A percentile compares a stretch with the other conserved stretches of the same genome.
Evolutionary conservation across 352 stramenopile genomes (phyloP).

Genomic region (Pythium vanterpoolii): DNA sequence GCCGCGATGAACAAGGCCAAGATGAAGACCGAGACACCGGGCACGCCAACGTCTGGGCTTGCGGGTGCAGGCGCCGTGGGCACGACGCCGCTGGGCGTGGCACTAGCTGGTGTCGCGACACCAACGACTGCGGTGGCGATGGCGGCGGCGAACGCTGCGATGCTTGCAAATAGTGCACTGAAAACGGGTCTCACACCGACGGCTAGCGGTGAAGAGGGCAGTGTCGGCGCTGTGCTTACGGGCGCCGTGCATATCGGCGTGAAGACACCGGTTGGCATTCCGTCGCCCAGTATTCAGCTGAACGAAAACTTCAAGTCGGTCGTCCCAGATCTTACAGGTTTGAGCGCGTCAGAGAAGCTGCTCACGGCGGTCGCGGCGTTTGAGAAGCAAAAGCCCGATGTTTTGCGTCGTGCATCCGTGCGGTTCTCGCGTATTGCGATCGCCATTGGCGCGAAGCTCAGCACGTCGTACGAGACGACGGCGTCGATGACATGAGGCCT

Average conservation of each 20-base stretch:
- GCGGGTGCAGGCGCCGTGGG: background rate
- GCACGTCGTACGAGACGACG: constrained; percentile 62
- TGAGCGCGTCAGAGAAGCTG: constrained; percentile 75
- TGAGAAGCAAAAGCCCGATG: constrained; percentile 81
- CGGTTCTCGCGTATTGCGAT: constrained; percentile 71
- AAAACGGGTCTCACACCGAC: constrained; percentile 15
- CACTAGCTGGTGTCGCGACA: constrained; percentile 1
- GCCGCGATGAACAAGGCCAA: constrained; percentile 33
- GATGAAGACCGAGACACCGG: constrained; percentile 11
- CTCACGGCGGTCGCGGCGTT: constrained; percentile 75
- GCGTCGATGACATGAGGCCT: too few relatives aligned
- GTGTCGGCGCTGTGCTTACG: background rate
- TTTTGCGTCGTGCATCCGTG: constrained; percentile 55
- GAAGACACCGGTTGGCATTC: background rate
- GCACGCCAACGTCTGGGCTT: background rate
- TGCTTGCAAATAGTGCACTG: background rate
- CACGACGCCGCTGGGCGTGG: background rate
- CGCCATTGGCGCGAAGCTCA: constrained; percentile 75
- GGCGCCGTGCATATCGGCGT: background rate
- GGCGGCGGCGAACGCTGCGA: constrained; percentile 13
- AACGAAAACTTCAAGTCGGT: constrained; percentile 65
- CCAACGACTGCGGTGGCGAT: constrained; percentile 19
- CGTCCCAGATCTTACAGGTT: constrained; percentile 64
- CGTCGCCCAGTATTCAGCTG: constrained; percentile 30
- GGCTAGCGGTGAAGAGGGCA: background rate